phyloP scores from a whole-genome alignment of 495 filamentous ascomycete genomes.

The Annulohypoxylon stygium region DNA sequence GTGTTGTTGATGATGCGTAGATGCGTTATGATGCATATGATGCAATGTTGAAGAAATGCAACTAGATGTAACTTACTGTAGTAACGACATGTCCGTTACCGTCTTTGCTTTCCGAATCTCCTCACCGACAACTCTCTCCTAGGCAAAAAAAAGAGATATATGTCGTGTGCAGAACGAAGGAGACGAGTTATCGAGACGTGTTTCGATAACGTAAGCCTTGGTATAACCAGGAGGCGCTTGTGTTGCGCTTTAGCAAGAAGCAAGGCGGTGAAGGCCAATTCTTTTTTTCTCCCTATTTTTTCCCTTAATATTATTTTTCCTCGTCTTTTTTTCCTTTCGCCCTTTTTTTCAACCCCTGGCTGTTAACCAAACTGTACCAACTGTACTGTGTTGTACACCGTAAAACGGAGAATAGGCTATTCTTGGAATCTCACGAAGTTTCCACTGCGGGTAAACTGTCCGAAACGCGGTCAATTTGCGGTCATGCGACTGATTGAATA shows the following conservation, averaged over 20 bases:
- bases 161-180: slow-evolving; percentile 26
- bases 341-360: slow-evolving; percentile 8
- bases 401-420: slow-evolving; percentile 29
- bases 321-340: slow-evolving; percentile 2
- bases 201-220: slow-evolving; percentile 44
- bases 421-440: slow-evolving; percentile 28
- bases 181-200: slow-evolving; percentile 22
- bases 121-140: slow-evolving; percentile 26
- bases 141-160: background rate
- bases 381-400: slow-evolving; percentile 21
- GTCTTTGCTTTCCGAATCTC: slow-evolving; percentile 11
- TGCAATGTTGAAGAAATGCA: slow-evolving; percentile 1
- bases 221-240: slow-evolving; percentile 10
- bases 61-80: slow-evolving; percentile 45
- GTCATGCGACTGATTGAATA: slow-evolving; percentile 34
- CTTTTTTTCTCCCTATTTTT: slow-evolving; percentile 19
- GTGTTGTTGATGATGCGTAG: slow-evolving; percentile 13
- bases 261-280: slow-evolving; percentile 38
- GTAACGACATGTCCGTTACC: slow-evolving; percentile 40
- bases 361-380: background rate
- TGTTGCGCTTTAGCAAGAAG: slow-evolving; percentile 25
- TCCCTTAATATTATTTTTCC: slow-evolving; percentile 1
- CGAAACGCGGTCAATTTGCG: slow-evolving; percentile 26
- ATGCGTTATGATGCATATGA: slow-evolving; percentile 19
- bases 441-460: slow-evolving; percentile 19